phyloP scores from a whole-genome alignment of 2,329 filamentous ascomycete species.

The Xylaria sp. region DNA sequence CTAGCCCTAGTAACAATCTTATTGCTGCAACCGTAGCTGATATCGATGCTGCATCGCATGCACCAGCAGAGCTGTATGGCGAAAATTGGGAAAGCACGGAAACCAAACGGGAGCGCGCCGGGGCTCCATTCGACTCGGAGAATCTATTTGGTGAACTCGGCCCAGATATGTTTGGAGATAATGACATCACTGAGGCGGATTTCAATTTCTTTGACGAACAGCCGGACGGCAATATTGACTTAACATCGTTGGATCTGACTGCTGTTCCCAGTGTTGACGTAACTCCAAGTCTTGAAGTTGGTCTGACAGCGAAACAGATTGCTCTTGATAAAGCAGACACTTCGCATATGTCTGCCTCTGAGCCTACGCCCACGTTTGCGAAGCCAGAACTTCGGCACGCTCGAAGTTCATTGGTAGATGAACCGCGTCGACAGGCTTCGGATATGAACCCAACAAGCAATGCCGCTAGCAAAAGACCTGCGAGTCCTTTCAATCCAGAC shows the following conservation, averaged over 20 bases:
- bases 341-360: constrained; percentile 25
- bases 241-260: constrained; percentile 45
- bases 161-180: constrained; percentile 73
- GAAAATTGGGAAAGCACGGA: constrained; percentile 52
- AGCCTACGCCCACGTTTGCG: constrained; percentile 52
- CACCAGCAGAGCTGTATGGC: constrained; percentile 41
- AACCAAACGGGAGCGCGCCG: constrained; percentile 52
- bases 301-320: constrained; percentile 27
- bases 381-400: constrained; percentile 66
- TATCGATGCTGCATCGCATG: constrained; percentile 44
- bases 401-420: constrained; percentile 57
- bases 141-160: constrained; percentile 73
- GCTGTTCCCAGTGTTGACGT: constrained; percentile 36
- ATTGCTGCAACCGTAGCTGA: constrained; percentile 43
- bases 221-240: constrained; percentile 47
- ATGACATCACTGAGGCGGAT: constrained; percentile 79
- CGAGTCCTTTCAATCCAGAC: constrained; percentile 63
- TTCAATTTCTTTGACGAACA: constrained; percentile 82
- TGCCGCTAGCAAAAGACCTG: constrained; percentile 53
- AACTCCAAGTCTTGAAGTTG: constrained; percentile 25
- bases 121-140: constrained; percentile 55
- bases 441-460: constrained; percentile 40
- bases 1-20: constrained; percentile 59
- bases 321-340: constrained; percentile 30
- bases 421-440: constrained; percentile 39